phyloP scores from a whole-genome alignment of 345 rosid species.

The Gossypium thurberi region DNA sequence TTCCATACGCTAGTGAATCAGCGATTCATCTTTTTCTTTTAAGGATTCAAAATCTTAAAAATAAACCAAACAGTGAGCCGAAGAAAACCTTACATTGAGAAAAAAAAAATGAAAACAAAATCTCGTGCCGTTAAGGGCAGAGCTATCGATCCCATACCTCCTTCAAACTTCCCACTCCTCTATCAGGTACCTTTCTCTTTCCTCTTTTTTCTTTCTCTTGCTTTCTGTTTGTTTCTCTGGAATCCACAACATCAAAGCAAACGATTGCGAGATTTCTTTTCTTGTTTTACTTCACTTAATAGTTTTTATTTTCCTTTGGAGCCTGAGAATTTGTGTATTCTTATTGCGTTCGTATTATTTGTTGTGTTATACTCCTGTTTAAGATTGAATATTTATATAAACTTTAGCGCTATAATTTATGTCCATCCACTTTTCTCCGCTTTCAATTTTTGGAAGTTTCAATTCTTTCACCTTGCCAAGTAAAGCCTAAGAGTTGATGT shows the following conservation, averaged over 20 bases:
- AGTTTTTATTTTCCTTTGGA: background rate
- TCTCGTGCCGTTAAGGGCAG: background rate
- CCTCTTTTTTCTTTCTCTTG: too few relatives aligned
- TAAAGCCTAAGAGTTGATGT: background rate
- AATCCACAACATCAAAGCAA: background rate
- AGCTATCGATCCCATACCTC: background rate
- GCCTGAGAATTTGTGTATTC: too few relatives aligned
- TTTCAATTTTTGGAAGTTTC: background rate
- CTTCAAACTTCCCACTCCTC: background rate
- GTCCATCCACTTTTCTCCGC: too few relatives aligned
- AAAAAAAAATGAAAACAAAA: background rate
- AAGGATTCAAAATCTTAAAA: background rate
- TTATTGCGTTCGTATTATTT: too few relatives aligned
- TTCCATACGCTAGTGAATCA: too few relatives aligned
- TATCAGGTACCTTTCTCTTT: background rate
- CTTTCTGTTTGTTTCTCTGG: background rate
- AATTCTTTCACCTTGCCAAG: background rate
- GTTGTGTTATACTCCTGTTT: too few relatives aligned
- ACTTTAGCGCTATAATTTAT: too few relatives aligned
- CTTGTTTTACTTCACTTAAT: background rate
- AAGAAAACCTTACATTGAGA: background rate
- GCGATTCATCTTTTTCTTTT: background rate
- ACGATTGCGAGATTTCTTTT: background rate
- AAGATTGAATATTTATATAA: too few relatives aligned
- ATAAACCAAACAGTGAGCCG: background rate